A percentile compares a stretch with the other conserved stretches of the same genome.
Conservation (phyloP, 371 early-diverging fungal genomes). For the Mucor plumbeus region DNA sequence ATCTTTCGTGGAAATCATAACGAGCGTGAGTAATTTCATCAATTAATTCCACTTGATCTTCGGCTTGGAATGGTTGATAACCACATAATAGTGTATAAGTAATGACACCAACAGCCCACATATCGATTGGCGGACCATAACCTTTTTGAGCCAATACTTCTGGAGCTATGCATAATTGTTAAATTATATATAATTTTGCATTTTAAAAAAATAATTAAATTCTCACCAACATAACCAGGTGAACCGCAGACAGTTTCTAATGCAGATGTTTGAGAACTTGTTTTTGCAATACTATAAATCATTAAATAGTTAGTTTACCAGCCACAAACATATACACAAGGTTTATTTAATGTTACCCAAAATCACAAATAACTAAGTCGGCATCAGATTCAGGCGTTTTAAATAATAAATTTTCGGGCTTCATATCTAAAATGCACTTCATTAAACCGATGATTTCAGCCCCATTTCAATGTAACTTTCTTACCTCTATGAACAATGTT, state of each 20-base stretch:
- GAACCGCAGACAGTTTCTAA: conserved; percentile 68
- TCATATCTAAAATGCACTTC: conserved; percentile 62
- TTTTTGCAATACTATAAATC: conserved; percentile 58
- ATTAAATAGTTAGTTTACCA: neutral
- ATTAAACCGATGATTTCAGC: neutral
- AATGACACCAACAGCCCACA: conserved; percentile 68
- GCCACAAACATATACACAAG: neutral
- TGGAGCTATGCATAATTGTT: conserved; percentile 64
- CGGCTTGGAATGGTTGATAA: conserved; percentile 79
- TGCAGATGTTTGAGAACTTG: conserved; percentile 49
- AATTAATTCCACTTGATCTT: conserved; percentile 64
- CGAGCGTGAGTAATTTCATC: conserved; percentile 69
- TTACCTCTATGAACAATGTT: conserved; percentile 77
- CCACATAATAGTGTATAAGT: conserved; percentile 61
- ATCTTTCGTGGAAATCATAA: conserved; percentile 78
- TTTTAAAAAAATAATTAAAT: neutral
- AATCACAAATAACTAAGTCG: conserved; percentile 68
- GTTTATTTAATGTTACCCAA: conserved; percentile 53
- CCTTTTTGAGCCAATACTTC: conserved; percentile 79
- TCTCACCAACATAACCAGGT: conserved; percentile 59
- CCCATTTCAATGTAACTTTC: no score
- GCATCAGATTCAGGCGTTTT: conserved; percentile 61
- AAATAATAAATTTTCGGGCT: conserved; percentile 84
- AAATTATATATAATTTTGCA: conserved; percentile 9
- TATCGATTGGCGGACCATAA: conserved; percentile 82